Percentiles rank a stretch among this genome's conserved stretches.
phyloP scores from a whole-genome alignment of 2,329 filamentous ascomycete genomes.

The Curvularia hawaiiensis region DNA sequence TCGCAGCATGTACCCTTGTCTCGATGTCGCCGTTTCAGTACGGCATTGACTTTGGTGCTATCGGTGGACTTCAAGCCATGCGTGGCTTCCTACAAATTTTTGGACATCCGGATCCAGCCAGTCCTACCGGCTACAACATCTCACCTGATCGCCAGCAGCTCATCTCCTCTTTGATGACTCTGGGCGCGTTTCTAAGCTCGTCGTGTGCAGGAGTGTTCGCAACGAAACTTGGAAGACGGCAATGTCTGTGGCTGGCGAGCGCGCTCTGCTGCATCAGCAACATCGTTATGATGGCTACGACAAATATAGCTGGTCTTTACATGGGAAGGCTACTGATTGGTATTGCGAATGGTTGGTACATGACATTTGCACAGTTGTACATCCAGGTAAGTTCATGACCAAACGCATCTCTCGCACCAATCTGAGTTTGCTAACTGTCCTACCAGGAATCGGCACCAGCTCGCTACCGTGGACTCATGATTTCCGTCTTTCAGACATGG shows the following conservation, averaged over 20 bases:
- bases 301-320: constrained; percentile 59
- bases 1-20: constrained; percentile 55
- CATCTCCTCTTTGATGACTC: constrained; percentile 54
- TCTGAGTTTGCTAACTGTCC: neutral
- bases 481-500: constrained; percentile 57
- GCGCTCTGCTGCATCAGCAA: constrained; percentile 54
- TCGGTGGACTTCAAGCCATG: constrained; percentile 59
- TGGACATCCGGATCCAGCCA: constrained; percentile 35
- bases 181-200: constrained; percentile 53
- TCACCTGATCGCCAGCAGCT: constrained; percentile 49
- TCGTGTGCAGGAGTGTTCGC: constrained; percentile 44
- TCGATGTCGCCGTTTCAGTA: constrained; percentile 60
- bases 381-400: constrained; percentile 46
- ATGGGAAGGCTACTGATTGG: constrained; percentile 62
- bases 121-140: constrained; percentile 54
- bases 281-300: constrained; percentile 61
- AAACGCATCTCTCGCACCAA: neutral
- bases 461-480: constrained; percentile 56
- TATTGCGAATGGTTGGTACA: constrained; percentile 57
- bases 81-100: constrained; percentile 53
- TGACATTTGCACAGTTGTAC: constrained; percentile 61
- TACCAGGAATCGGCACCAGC: constrained; percentile 54
- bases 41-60: constrained; percentile 58
- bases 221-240: constrained; percentile 48
- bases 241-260: constrained; percentile 56